phyloP scores from a whole-genome alignment of 2,329 filamentous ascomycete species.

The Pseudogymnoascus sp. region DNA sequence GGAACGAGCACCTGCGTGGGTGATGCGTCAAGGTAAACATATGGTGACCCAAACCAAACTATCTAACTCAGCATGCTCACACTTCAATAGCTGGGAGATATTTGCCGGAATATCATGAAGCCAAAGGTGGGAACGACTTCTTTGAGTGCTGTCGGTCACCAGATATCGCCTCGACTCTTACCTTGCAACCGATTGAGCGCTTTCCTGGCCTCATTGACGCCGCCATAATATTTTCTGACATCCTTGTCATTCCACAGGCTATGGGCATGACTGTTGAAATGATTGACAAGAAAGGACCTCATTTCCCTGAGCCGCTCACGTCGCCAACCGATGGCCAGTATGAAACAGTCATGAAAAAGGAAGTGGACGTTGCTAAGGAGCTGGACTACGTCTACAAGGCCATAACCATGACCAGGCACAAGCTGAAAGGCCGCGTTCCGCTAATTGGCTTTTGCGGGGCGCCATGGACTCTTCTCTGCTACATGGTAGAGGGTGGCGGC shows the following conservation, averaged over 20 bases:
- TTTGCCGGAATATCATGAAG: conserved; percentile 94
- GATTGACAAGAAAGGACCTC: conserved; percentile 93
- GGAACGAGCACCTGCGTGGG: conserved; percentile 92
- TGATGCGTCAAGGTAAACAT: conserved; percentile 89
- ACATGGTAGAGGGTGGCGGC: conserved; percentile 97
- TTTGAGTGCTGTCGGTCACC: conserved; percentile 95
- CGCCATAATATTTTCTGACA: conserved; percentile 98
- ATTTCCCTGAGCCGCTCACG: conserved; percentile 79
- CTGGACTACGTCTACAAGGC: conserved; percentile 94
- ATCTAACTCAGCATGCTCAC: conserved; percentile 10
- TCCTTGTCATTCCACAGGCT: conserved; percentile 93
- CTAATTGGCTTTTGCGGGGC: conserved; percentile 95
- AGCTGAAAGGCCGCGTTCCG: conserved; percentile 80
- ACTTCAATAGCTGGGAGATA: conserved; percentile 72
- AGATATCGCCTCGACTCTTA: conserved; percentile 87
- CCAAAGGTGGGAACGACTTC: conserved; percentile 85
- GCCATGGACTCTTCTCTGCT: conserved; percentile 93
- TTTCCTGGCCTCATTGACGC: conserved; percentile 87
- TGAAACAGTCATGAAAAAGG: conserved; percentile 60
- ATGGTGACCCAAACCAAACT: neutral
- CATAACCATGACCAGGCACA: conserved; percentile 82
- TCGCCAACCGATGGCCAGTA: conserved; percentile 80
- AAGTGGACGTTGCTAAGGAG: conserved; percentile 78
- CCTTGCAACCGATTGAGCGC: conserved; percentile 88
- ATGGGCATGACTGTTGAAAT: conserved; percentile 99